Evolutionary conservation across 306 rosid species (phyloP), one percentile per base, ranked within the genome.

Genomic region (Ochetophila trinervis): DNA sequence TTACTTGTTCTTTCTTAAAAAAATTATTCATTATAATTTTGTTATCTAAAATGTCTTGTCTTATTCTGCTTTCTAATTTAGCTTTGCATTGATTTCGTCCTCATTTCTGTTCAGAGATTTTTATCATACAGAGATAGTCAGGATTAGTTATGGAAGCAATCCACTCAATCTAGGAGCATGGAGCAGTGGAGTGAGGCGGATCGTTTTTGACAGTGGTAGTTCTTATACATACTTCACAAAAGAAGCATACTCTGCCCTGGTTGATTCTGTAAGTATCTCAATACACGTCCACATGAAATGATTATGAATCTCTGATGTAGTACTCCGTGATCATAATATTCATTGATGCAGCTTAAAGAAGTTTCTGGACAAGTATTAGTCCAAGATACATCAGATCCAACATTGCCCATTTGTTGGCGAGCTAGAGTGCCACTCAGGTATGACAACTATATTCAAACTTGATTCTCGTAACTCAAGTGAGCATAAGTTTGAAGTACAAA

Each of bases 191-290:
- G 73, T 23, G 5, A 84, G 79, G 53, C 85, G 73, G 35, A 78
- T 80, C 60, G 71, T 89, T 70, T 87, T 89, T 34, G 96, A 89
- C 72, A 89, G 86, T 66, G 96, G 96, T 68, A 87, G 94, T 63
- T 89, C 96, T 60, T 89, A 84, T 68, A 87, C 96, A 2, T 89
- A 87, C 80, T 89, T 89, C 68, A 32, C 87, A 8, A 82, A 78
- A 74, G 79, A 77, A 69, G 82, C 88, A 23, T 89, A 87, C 80
- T 53, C 62, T 47, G 78, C 77, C 50, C 85, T 89, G 76, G 71
- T 89, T 69, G 78, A 88, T 73, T 79, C 84, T 63, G 96, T 89
- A 78, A 82, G 96, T 77, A 67, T 57, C 70, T 48, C 53, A 34
- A 30, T 77, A 76, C 62, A 47, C 53, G 23, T 42, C 66, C 37